Evolutionary conservation across 2,329 filamentous ascomycete species (phyloP).

Genomic region (Fusarium miscanthi): DNA sequence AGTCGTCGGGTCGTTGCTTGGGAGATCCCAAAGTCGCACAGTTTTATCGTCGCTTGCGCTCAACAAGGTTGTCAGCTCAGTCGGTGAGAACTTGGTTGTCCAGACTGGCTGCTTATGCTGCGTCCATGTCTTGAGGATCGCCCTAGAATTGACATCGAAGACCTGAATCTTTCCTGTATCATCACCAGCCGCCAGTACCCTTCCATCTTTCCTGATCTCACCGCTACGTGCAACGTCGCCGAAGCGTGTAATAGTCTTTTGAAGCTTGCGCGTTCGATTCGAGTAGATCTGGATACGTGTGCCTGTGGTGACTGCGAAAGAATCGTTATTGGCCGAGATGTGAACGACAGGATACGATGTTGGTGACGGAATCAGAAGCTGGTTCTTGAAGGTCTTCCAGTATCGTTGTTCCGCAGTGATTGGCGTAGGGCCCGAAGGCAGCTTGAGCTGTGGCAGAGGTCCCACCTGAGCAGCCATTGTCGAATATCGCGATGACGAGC

Average conservation of each 20-base stretch:
- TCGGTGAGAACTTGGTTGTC: conserved; percentile 90
- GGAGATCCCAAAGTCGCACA: conserved; percentile 93
- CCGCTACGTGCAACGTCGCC: conserved; percentile 90
- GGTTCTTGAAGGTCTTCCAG: conserved; percentile 95
- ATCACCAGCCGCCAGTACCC: conserved; percentile 90
- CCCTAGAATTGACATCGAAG: conserved; percentile 88
- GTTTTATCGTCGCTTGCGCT: conserved; percentile 93
- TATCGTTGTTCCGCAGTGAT: conserved; percentile 93
- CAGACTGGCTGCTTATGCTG: conserved; percentile 95
- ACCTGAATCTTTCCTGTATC: conserved; percentile 94
- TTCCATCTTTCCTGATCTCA: conserved; percentile 87
- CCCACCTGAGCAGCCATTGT: conserved; percentile 87
- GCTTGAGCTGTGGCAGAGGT: conserved; percentile 82
- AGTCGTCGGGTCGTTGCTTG: conserved; percentile 78
- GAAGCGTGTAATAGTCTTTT: conserved; percentile 95
- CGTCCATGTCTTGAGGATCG: conserved; percentile 94
- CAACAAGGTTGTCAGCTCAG: conserved; percentile 86
- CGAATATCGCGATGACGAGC: conserved; percentile 35
- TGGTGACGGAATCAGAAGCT: conserved; percentile 88
- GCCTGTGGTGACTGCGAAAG: conserved; percentile 94
- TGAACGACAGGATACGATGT: conserved; percentile 90
- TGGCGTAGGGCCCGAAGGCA: conserved; percentile 83
- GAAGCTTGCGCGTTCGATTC: conserved; percentile 86
- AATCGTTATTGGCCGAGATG: conserved; percentile 80
- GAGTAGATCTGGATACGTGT: conserved; percentile 95